These are phyloP conservation scores for Parmelia sp. DNA, from an alignment of 495 filamentous ascomycete species.

Conservation along the genomic window DNA sequence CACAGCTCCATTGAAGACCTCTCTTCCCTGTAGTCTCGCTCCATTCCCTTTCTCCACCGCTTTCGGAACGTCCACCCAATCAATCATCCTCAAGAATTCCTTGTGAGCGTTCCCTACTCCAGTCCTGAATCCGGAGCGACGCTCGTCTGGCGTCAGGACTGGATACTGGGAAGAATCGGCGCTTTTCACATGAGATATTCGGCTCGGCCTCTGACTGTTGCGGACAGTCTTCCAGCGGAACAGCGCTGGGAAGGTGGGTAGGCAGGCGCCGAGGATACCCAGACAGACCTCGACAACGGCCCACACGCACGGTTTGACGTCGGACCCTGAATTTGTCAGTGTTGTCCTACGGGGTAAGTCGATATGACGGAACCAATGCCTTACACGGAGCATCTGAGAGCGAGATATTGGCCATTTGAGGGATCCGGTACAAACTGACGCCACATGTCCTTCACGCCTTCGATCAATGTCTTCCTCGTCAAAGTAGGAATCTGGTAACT, in stretches of 20 bases:
- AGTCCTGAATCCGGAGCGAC: background rate
- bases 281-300: slow-evolving; percentile 11
- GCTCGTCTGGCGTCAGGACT: background rate
- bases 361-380: background rate
- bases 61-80: background rate
- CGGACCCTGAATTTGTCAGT: slow-evolving; percentile 2
- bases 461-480: background rate
- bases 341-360: too few species aligned
- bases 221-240: slow-evolving; percentile 2
- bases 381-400: slow-evolving; percentile 10
- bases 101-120: background rate
- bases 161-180: slow-evolving; percentile 1
- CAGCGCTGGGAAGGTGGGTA: slow-evolving; percentile 8
- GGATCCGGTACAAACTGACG: slow-evolving; percentile 10
- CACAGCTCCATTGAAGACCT: background rate
- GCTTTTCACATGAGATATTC: background rate
- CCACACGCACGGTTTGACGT: slow-evolving; percentile 11
- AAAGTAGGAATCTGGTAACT: background rate
- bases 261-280: slow-evolving; percentile 15
- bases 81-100: slow-evolving; percentile 5
- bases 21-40: background rate
- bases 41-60: background rate
- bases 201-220: background rate
- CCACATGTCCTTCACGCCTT: slow-evolving; percentile 3
- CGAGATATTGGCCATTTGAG: slow-evolving; percentile 11